A percentile compares a stretch with the other conserved stretches of the same genome.
These are phyloP conservation scores for Cytospora mali DNA, from an alignment of 2,329 filamentous ascomycete species.

Conservation along the genomic window DNA sequence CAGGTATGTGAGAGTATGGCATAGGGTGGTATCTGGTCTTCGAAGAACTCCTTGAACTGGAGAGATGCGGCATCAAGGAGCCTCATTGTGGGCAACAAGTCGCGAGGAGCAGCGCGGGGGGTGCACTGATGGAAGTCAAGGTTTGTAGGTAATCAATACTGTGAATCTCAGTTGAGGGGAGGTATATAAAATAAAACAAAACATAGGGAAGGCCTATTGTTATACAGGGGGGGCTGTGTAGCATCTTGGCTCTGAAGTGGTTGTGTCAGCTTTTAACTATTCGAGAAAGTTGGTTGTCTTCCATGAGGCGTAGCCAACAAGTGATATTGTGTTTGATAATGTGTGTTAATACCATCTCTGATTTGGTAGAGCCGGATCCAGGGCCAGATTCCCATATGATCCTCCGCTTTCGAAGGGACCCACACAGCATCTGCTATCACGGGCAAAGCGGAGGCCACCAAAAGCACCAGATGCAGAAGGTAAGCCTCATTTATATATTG, in stretches of 20 bases:
- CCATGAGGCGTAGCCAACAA: background rate
- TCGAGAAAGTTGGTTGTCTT: background rate
- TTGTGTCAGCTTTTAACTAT: background rate
- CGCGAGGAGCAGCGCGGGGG: too few species aligned
- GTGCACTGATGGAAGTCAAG: too few species aligned
- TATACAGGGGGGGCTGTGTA: too few species aligned
- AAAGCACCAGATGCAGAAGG: too few species aligned
- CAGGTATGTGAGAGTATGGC: constrained; percentile 37
- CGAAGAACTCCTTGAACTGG: background rate
- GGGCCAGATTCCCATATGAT: background rate
- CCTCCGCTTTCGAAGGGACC: background rate
- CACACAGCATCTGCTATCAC: background rate
- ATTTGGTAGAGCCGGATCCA: background rate
- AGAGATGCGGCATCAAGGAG: background rate
- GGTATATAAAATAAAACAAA: too few species aligned
- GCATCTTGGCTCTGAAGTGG: background rate
- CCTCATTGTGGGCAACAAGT: background rate
- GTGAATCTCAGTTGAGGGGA: too few species aligned
- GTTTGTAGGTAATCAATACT: too few species aligned
- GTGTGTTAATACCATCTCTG: background rate
- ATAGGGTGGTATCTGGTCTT: constrained; percentile 31
- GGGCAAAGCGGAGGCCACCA: too few species aligned
- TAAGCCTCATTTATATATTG: too few species aligned
- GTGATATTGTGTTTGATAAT: too few species aligned
- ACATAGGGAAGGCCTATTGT: too few species aligned